Conservation (phyloP, 345 rosid species). For the Laguncularia racemosa region DNA sequence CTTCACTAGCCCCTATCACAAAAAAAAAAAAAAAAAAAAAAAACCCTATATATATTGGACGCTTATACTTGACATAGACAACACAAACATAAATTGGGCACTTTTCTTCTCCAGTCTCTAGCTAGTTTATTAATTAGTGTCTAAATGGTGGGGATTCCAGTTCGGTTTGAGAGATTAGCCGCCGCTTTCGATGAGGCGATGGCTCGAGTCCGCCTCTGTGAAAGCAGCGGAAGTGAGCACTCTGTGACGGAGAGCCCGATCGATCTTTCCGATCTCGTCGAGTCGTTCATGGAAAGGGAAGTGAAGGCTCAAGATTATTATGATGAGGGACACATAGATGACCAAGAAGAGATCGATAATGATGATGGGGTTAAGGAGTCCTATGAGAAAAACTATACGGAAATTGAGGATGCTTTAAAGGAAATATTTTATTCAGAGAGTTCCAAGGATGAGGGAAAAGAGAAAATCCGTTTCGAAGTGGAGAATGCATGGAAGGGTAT, state of each 20-base stretch:
- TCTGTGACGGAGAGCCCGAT: conserved; percentile 24
- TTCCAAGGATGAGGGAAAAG: conserved; percentile 10
- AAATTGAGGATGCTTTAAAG: not conserved
- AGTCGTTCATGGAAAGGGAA: conserved; percentile 63
- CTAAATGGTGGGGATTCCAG: not conserved
- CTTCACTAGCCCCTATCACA: too few relatives aligned
- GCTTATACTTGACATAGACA: not conserved
- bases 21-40: too few relatives aligned
- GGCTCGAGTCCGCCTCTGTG: conserved; percentile 31
- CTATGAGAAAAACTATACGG: not conserved
- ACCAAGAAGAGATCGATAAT: not conserved
- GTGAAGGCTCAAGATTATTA: conserved; percentile 1
- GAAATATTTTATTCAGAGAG: conserved; percentile 1
- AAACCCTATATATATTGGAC: too few relatives aligned
- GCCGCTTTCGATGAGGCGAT: conserved; percentile 33
- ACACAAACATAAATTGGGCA: not conserved
- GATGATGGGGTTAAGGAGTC: not conserved
- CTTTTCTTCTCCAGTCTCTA: too few relatives aligned
- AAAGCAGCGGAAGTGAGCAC: conserved; percentile 82
- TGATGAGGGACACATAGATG: not conserved
- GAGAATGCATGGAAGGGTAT: conserved; percentile 16
- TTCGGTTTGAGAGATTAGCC: conserved; percentile 9
- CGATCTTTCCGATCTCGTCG: conserved; percentile 75
- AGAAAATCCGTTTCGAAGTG: conserved; percentile 23
- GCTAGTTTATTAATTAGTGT: too few relatives aligned